These are phyloP conservation scores for Fusarium nygamai DNA, from an alignment of 2,329 filamentous ascomycete species.

Conservation along the genomic window DNA sequence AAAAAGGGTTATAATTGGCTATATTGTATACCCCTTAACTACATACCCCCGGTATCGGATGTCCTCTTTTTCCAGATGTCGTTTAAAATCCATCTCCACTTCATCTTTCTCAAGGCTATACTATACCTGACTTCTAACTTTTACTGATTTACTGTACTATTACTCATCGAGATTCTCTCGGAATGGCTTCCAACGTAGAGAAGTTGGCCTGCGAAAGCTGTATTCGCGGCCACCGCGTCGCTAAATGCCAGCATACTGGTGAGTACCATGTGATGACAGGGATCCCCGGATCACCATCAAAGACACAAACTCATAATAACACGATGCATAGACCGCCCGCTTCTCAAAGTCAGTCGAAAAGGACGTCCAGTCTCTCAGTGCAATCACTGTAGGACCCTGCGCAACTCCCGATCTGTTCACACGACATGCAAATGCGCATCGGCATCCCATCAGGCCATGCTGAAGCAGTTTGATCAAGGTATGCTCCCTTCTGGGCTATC, in stretches of 20 bases:
- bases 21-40: not conserved
- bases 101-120: no score
- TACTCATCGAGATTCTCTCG: fast-evolving
- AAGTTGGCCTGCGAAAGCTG: slow-evolving; percentile 27
- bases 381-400: slow-evolving; percentile 21
- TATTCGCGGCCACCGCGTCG: slow-evolving; percentile 28
- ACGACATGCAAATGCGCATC: slow-evolving; percentile 28
- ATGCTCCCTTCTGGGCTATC: not conserved
- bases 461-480: slow-evolving; percentile 11
- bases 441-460: not conserved
- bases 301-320: not conserved
- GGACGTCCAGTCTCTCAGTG: slow-evolving; percentile 32
- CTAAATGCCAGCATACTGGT: slow-evolving; percentile 30
- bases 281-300: no score
- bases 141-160: fast-evolving
- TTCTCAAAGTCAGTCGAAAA: slow-evolving; percentile 22
- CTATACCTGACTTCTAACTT: not conserved
- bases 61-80: not conserved
- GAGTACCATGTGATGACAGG: not conserved
- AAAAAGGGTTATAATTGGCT: not conserved
- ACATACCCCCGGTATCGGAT: not conserved
- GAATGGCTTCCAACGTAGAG: slow-evolving; percentile 2
- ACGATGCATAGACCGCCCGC: slow-evolving; percentile 16
- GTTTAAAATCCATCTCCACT: not conserved
- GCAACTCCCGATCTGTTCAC: slow-evolving; percentile 22